A percentile compares a stretch with the other conserved stretches of the same genome.
These are phyloP conservation scores for Citrullus amarus DNA, from an alignment of 306 rosid genomes.

Conservation along the genomic window DNA sequence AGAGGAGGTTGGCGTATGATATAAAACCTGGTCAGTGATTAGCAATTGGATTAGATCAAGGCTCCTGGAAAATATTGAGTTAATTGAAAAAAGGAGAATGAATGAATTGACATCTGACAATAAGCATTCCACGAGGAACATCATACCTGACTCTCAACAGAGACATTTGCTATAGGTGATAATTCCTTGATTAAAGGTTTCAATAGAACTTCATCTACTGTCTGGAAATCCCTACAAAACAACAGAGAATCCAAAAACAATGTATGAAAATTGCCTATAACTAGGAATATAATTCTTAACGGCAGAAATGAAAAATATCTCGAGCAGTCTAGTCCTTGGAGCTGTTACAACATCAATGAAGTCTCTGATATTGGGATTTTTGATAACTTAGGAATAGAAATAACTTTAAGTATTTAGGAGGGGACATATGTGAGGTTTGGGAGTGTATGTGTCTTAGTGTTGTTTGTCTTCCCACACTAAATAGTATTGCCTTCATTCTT, in stretches of 20 bases:
- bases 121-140: neutral
- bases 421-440: neutral
- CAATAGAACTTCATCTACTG: constrained; percentile 51
- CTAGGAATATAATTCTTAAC: neutral
- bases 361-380: neutral
- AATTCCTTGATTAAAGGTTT: constrained; percentile 61
- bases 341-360: neutral
- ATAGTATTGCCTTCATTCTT: neutral
- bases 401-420: neutral
- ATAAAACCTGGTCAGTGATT: constrained; percentile 50
- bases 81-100: neutral
- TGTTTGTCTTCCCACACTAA: neutral
- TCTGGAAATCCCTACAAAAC: constrained; percentile 56
- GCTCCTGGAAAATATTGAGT: neutral
- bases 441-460: neutral
- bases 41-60: neutral
- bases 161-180: constrained; percentile 60
- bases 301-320: neutral
- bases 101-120: neutral
- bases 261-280: neutral
- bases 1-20: constrained; percentile 75
- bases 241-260: constrained; percentile 5
- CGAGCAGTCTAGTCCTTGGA: neutral
- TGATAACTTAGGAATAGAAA: neutral
- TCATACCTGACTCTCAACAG: constrained; percentile 81